phyloP scores from a whole-genome alignment of 2,329 filamentous ascomycete genomes.

The Phialophora macrospora region DNA sequence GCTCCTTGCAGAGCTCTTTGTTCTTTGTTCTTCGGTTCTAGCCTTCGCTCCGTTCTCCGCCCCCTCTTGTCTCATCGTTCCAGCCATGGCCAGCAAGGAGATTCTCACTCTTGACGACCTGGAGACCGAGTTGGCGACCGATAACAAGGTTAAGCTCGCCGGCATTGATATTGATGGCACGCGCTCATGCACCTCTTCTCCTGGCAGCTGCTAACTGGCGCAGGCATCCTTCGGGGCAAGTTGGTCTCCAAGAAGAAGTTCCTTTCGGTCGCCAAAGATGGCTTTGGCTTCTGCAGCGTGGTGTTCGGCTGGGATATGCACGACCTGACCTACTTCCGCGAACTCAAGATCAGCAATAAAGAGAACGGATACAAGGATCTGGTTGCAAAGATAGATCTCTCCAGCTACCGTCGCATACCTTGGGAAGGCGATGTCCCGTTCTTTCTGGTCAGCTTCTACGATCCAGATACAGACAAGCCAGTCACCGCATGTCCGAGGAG shows the following conservation, averaged over 20 bases:
- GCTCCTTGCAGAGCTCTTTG: not conserved
- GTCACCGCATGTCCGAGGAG: constrained; percentile 80
- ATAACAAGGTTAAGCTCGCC: constrained; percentile 82
- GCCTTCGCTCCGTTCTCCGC: constrained; percentile 3
- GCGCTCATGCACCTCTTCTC: constrained; percentile 9
- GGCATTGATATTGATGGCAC: constrained; percentile 82
- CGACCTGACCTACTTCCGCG: constrained; percentile 83
- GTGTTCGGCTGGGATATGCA: constrained; percentile 98
- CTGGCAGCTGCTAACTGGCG: constrained; percentile 19
- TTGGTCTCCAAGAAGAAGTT: constrained; percentile 93
- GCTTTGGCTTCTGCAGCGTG: constrained; percentile 93
- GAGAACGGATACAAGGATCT: constrained; percentile 89
- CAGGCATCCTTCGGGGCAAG: constrained; percentile 76
- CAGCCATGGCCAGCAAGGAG: constrained; percentile 29
- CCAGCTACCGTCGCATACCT: constrained; percentile 79
- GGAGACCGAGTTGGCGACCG: constrained; percentile 68
- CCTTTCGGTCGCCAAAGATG: constrained; percentile 75
- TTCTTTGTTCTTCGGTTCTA: constrained; percentile 4
- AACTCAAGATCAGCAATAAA: constrained; percentile 85
- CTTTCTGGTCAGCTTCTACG: constrained; percentile 81
- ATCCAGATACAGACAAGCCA: constrained; percentile 74
- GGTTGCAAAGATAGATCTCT: constrained; percentile 78
- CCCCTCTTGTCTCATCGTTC: not conserved
- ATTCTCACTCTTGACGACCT: constrained; percentile 68
- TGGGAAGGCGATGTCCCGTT: constrained; percentile 89